Conservation (phyloP, 2,329 filamentous ascomycete genomes). For the Aspergillus brasiliensis region DNA sequence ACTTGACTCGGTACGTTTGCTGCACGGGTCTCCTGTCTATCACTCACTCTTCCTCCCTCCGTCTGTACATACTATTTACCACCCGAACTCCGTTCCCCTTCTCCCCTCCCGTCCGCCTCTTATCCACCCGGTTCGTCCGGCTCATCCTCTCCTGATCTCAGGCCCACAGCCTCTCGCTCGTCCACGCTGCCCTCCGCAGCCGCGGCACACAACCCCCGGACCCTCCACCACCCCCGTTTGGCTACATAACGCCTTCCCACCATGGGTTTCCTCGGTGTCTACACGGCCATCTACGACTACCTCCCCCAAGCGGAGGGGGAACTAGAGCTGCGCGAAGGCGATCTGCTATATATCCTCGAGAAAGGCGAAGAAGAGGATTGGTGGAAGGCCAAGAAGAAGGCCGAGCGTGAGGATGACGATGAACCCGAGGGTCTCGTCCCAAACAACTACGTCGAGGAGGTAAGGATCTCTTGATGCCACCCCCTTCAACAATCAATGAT, state of each 20-base stretch:
- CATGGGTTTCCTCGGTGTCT: slow-evolving; percentile 93
- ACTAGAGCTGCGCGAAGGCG: slow-evolving; percentile 80
- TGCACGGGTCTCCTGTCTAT: slow-evolving; percentile 4
- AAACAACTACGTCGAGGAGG: slow-evolving; percentile 93
- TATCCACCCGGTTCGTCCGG: neutral
- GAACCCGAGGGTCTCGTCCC: slow-evolving; percentile 89
- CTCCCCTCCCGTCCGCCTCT: neutral
- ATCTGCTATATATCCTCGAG: slow-evolving; percentile 84
- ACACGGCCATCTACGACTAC: slow-evolving; percentile 91
- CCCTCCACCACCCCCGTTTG: neutral
- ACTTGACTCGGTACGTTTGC: neutral
- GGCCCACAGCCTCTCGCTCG: slow-evolving; percentile 1
- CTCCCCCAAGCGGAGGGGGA: slow-evolving; percentile 82
- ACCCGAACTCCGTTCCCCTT: neutral
- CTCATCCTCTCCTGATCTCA: neutral
- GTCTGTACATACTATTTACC: neutral
- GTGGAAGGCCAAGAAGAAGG: slow-evolving; percentile 97
- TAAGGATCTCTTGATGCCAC: slow-evolving; percentile 48
- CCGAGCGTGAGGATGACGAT: slow-evolving; percentile 78
- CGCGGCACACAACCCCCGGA: slow-evolving; percentile 10
- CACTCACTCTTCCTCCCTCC: neutral
- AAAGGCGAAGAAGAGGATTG: slow-evolving; percentile 79
- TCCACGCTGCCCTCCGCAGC: slow-evolving; percentile 16
- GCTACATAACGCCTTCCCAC: slow-evolving; percentile 15
- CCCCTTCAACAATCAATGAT: neutral